A percentile compares a stretch with the other conserved stretches of the same genome.
Evolutionary conservation across 768 basidiomycete genomes (phyloP).

Genomic region (Amanita rubescens): DNA sequence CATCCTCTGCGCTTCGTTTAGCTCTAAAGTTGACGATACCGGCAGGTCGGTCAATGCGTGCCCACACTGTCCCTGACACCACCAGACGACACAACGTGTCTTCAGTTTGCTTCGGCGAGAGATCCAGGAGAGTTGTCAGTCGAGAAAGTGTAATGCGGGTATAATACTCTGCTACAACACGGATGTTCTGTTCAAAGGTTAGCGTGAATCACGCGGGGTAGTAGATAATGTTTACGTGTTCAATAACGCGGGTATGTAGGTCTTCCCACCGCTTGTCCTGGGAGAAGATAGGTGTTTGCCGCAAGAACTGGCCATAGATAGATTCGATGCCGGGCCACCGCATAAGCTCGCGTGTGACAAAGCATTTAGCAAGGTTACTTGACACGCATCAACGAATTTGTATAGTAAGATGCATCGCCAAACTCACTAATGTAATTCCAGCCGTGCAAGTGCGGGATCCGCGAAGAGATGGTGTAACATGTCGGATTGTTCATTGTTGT

Average conservation of each 20-base stretch:
- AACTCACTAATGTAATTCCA: constrained; percentile 80
- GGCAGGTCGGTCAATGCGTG: constrained; percentile 85
- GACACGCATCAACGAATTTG: constrained; percentile 12
- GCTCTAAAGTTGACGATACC: constrained; percentile 85
- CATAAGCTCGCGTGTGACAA: constrained; percentile 89
- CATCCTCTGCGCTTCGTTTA: constrained; percentile 80
- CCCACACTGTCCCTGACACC: constrained; percentile 88
- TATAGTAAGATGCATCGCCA: not conserved
- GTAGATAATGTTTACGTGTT: constrained; percentile 63
- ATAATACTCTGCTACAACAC: constrained; percentile 91
- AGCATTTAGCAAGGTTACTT: constrained; percentile 92
- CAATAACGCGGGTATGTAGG: constrained; percentile 90
- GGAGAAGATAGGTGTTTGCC: constrained; percentile 74
- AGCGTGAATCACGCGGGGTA: not conserved
- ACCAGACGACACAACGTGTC: constrained; percentile 85
- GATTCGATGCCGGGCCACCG: constrained; percentile 91
- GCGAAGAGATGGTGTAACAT: constrained; percentile 85
- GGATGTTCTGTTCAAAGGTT: constrained; percentile 67
- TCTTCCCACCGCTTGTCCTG: constrained; percentile 86
- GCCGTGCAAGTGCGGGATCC: constrained; percentile 72
- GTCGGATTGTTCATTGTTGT: constrained; percentile 96
- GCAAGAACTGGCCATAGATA: constrained; percentile 80
- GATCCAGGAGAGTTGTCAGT: constrained; percentile 81
- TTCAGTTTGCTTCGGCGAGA: constrained; percentile 76
- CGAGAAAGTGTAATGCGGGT: constrained; percentile 83